Conservation (phyloP, 2,329 filamentous ascomycete genomes). For the Aspergillus japonicus region DNA sequence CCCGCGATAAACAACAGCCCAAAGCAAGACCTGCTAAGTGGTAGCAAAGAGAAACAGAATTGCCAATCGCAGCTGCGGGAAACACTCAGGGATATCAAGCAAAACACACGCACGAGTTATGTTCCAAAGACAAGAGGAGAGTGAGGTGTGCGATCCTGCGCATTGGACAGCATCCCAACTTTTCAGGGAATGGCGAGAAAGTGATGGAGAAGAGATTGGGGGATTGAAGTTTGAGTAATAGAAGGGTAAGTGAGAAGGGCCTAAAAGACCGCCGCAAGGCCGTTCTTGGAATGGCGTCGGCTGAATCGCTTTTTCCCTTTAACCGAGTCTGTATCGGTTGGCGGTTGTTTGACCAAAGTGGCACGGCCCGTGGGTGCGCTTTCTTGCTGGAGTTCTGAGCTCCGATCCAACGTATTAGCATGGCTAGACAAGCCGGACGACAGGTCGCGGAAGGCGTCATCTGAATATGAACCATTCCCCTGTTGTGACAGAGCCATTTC, state of each 20-base stretch:
- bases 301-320: conserved; percentile 71
- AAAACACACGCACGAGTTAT: conserved; percentile 20
- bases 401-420: conserved; percentile 45
- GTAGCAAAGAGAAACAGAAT: conserved; percentile 17
- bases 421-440: conserved; percentile 70
- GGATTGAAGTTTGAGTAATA: conserved; percentile 4
- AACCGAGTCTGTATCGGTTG: conserved; percentile 52
- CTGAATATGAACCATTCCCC: conserved; percentile 64
- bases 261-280: conserved; percentile 84
- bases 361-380: conserved; percentile 45
- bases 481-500: conserved; percentile 79
- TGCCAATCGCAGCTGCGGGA: conserved; percentile 16
- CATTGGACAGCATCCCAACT: conserved; percentile 10
- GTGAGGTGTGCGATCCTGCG: conserved; percentile 17
- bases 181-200: not conserved
- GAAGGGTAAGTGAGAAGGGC: not conserved
- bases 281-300: conserved; percentile 90
- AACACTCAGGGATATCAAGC: conserved; percentile 15
- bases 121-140: conserved; percentile 12
- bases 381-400: conserved; percentile 40
- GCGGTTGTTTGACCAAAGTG: conserved; percentile 44
- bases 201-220: conserved; percentile 3
- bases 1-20: conserved; percentile 25
- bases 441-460: conserved; percentile 67
- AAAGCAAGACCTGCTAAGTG: conserved; percentile 10